Evolutionary conservation across 495 filamentous ascomycete species (phyloP).

Genomic region (Daldinia concentrica): DNA sequence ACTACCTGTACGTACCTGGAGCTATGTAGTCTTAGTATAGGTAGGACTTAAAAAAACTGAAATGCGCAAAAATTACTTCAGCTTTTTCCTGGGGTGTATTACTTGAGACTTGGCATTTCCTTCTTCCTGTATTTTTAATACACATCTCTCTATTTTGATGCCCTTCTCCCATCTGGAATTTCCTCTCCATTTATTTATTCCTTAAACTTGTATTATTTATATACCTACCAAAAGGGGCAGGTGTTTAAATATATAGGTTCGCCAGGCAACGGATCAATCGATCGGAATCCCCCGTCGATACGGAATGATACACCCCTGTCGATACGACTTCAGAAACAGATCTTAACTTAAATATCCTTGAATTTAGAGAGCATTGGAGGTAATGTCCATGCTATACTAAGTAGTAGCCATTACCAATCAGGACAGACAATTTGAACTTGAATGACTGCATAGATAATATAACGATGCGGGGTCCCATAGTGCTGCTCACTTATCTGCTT

Average conservation of each 20-base stretch:
- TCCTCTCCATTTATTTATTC: neutral
- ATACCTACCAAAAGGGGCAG: constrained; percentile 26
- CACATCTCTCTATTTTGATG: too few species aligned
- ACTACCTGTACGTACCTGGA: too few species aligned
- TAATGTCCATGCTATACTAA: neutral
- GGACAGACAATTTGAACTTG: neutral
- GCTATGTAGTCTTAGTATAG: too few species aligned
- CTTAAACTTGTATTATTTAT: constrained; percentile 4
- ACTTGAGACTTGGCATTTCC: too few species aligned
- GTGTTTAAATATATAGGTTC: constrained; percentile 7
- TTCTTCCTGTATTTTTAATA: too few species aligned
- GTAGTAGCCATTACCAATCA: neutral
- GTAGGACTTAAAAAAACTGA: too few species aligned
- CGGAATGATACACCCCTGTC: neutral
- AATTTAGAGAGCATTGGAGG: neutral
- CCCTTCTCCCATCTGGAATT: neutral
- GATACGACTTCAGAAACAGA: neutral
- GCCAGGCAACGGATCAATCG: constrained; percentile 32
- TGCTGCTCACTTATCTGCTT: constrained; percentile 13
- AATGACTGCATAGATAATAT: neutral
- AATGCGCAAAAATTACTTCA: too few species aligned
- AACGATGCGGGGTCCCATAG: constrained; percentile 36
- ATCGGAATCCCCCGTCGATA: constrained; percentile 23
- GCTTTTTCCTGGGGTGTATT: too few species aligned
- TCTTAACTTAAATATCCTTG: neutral